Base-by-base conservation (phyloP, 768 basidiomycete genomes). In the Daedaleopsis nitida region DNA sequence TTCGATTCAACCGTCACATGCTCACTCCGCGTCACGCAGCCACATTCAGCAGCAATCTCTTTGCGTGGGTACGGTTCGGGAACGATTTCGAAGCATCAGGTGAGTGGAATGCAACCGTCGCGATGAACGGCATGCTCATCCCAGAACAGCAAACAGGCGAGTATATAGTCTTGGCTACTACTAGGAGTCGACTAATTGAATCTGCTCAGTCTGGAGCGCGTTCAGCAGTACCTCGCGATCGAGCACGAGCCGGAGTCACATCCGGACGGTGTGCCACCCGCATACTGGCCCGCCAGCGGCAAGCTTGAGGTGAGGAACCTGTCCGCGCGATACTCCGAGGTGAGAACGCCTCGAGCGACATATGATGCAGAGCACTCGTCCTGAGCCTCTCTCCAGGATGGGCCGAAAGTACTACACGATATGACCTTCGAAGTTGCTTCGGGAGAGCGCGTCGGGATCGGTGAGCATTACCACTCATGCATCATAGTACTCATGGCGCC, bases 251-350 rank as follows among this genome's bases (percentile, higher is more conserved):
- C 76, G 0, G 69, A 73, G 57, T 63, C 77, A 1, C 75, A 73
- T 1, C 62, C 72, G 39, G 65, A 72, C 10, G 79, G 79, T 2
- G 68, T 77, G 21, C 85, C 85, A 1, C 84, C 85, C 12, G 85
- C 85, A 0, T 81, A 84, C 57, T 87, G 85, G 85, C 85, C 85
- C 8, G 75, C 84, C 0, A 81, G 80, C 19, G 85, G 85, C 1
- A 70, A 75, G 6, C 70, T 86, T 21, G 65, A 68, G 5, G 78
- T 83, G 1, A 80, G 85, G 62, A 76, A 80, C 44, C 70, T 86
- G 11, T 79, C 76, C 27, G 83, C 84, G 2, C 74, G 76, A 43
- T 83, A 82, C 63, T 77, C 77, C 35, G 45, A 52, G 12, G 27
- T 32, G 7, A 32, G 27, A 32, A 7, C 27, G 27, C 7, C 27